Evolutionary conservation across 2,329 filamentous ascomycete genomes (phyloP), one percentile per base, ranked within the genome.

Genomic region (Microdochium paspali): DNA sequence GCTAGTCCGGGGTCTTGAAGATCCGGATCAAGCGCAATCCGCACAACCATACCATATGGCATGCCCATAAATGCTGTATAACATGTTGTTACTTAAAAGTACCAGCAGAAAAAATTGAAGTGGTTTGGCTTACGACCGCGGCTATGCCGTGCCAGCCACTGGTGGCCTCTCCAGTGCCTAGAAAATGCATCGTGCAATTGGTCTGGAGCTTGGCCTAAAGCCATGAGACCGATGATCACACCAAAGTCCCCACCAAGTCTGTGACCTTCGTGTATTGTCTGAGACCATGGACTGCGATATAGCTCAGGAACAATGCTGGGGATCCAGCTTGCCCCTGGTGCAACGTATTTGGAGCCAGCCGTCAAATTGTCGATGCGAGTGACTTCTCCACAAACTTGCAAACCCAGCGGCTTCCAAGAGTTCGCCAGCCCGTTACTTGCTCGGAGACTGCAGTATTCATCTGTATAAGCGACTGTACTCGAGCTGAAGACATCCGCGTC

Each of bases 171-270:
- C 45, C 32, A 47, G 10, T 13, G 6, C 21, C 10, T 39, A 9
- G 31, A 13, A 23, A 47, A 47, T 21, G 45, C 45, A 15, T 43
- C 25, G 4, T 24, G 18, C 9, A 24, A 40, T 6, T 43, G 24
- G 23, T 21, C 15, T 6, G 24, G 31, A 20, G 26, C 45, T 43
- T 42, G 45, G 13, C 32, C 42, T 4, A 47, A 35, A 4, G 45
- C 45, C 45, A 42, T 21, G 18, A 47, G 45, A 10, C 45, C 45
- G 31, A 47, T 47, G 7, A 47, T 21, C 15, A 24, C 30, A 10
- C 24, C 45, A 20, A 47, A 42, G 23, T 47, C 32, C n/a, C 45
- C 45, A 15, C 45, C 45, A 28, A 47, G 45, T 3, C 45, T 35
- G 15, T 23, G 32, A 20, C 28, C 35, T 15, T 13, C 15, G 23